Percentiles rank a stretch among this genome's conserved stretches.
Conservation (phyloP, 2,329 filamentous ascomycete species). For the Pseudodiploospora longispora region DNA sequence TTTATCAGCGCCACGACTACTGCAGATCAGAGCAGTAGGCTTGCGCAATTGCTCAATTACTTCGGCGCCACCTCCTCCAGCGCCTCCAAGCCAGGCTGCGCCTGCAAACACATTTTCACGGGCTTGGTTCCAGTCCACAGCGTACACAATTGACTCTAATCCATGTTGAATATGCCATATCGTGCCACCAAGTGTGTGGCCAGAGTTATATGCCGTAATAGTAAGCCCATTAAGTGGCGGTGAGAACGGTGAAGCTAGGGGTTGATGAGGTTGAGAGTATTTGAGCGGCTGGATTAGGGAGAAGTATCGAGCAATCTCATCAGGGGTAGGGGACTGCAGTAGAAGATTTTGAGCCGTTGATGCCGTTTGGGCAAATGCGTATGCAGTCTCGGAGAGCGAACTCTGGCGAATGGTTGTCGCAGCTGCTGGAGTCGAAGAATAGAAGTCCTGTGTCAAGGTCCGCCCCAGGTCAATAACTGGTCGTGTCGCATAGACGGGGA, state of each 20-base stretch:
- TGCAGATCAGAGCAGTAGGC: constrained; percentile 89
- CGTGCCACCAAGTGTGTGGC: constrained; percentile 90
- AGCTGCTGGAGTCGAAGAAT: constrained; percentile 80
- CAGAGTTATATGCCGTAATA: constrained; percentile 93
- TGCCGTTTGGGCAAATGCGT: constrained; percentile 44
- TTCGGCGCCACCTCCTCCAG: constrained; percentile 71
- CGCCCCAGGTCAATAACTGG: constrained; percentile 91
- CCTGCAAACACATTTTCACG: constrained; percentile 90
- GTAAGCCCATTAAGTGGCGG: constrained; percentile 85
- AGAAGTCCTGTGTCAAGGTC: constrained; percentile 84
- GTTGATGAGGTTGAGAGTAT: constrained; percentile 93
- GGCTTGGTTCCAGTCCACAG: constrained; percentile 97
- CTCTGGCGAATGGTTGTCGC: constrained; percentile 70
- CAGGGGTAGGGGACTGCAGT: constrained; percentile 63
- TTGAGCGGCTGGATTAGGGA: constrained; percentile 84
- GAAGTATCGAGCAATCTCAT: constrained; percentile 91
- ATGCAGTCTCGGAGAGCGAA: constrained; percentile 58
- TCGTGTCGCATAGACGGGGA: constrained; percentile 89
- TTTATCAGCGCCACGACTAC: constrained; percentile 70
- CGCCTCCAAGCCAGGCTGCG: constrained; percentile 85
- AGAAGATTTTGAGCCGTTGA: constrained; percentile 48
- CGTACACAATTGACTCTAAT: constrained; percentile 93
- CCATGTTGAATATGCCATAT: constrained; percentile 99
- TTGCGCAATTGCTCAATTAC: constrained; percentile 91
- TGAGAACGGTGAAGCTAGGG: constrained; percentile 76